A percentile compares a stretch with the other conserved stretches of the same genome.
phyloP scores from a whole-genome alignment of 345 rosid genomes.

The Lagerstroemia speciosa region DNA sequence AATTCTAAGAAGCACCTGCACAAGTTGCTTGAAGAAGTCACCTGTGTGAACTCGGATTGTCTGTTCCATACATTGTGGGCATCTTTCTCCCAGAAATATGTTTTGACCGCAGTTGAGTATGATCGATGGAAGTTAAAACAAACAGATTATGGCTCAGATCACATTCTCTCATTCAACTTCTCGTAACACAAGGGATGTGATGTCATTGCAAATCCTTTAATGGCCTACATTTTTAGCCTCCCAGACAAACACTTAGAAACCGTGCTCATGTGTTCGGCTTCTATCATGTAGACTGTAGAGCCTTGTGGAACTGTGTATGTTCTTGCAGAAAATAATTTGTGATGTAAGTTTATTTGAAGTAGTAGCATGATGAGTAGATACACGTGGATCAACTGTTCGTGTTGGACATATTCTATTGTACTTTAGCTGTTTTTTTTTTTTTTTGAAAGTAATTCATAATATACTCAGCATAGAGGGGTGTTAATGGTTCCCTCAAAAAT shows the following conservation, averaged over 20 bases:
- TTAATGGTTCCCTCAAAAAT: too few species aligned
- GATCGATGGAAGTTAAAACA: not conserved
- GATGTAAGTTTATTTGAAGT: not conserved
- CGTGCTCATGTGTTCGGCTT: not conserved
- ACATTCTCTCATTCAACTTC: not conserved
- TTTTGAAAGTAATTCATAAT: too few species aligned
- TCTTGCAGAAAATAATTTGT: not conserved
- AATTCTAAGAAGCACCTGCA: not conserved
- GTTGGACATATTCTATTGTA: not conserved
- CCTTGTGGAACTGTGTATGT: not conserved
- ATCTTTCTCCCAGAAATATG: not conserved
- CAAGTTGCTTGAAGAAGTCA: not conserved
- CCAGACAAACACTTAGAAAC: not conserved
- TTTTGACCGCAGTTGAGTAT: too few species aligned
- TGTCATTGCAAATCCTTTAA: not conserved
- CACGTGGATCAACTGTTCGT: not conserved
- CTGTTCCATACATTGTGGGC: not conserved
- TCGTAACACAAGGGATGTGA: too few species aligned
- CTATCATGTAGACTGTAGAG: not conserved
- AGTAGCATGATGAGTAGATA: not conserved
- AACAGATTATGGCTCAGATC: not conserved
- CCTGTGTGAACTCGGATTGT: too few species aligned
- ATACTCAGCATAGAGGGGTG: too few species aligned
- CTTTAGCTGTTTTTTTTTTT: too few species aligned
- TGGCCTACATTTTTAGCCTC: not conserved